These are phyloP conservation scores for Cymbopogon flexuosus DNA, from an alignment of 202 grass and related monocot genomes.

Conservation along the genomic window DNA sequence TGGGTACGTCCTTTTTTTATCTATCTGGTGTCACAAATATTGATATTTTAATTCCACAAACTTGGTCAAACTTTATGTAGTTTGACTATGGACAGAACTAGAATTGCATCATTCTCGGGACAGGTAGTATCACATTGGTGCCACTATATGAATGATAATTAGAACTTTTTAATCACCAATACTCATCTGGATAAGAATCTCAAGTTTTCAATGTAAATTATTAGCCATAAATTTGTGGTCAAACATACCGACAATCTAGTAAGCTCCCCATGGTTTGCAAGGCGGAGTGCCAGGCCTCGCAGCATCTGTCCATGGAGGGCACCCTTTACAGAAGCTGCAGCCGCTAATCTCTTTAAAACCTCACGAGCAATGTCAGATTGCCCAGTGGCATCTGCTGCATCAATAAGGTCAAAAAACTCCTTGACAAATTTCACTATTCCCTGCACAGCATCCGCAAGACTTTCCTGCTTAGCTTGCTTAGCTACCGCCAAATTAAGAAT, in stretches of 20 bases:
- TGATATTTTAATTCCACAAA: not conserved
- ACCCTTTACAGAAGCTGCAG: conserved; percentile 93
- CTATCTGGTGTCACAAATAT: not conserved
- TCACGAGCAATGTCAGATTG: conserved; percentile 90
- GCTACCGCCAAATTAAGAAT: conserved; percentile 89
- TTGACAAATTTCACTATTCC: conserved; percentile 99
- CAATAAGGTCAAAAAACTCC: conserved; percentile 92
- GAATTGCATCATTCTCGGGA: not conserved
- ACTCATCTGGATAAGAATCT: conserved; percentile 2
- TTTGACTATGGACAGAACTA: not conserved
- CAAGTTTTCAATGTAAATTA: conserved; percentile 23
- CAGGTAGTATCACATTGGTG: not conserved
- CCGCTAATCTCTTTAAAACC: conserved; percentile 88
- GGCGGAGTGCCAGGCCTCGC: conserved; percentile 81
- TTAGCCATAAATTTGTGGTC: conserved; percentile 6
- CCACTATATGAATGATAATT: not conserved
- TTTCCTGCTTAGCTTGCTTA: conserved; percentile 97
- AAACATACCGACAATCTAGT: conserved; percentile 85
- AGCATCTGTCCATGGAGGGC: conserved; percentile 87
- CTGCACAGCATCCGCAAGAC: conserved; percentile 86
- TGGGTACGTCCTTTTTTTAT: too few species aligned
- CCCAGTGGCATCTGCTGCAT: conserved; percentile 97
- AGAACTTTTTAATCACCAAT: not conserved
- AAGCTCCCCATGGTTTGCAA: conserved; percentile 98
- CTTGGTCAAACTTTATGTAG: not conserved